Conservation (phyloP, 805 yeast genomes). For the Isabelozyma gotoi region DNA sequence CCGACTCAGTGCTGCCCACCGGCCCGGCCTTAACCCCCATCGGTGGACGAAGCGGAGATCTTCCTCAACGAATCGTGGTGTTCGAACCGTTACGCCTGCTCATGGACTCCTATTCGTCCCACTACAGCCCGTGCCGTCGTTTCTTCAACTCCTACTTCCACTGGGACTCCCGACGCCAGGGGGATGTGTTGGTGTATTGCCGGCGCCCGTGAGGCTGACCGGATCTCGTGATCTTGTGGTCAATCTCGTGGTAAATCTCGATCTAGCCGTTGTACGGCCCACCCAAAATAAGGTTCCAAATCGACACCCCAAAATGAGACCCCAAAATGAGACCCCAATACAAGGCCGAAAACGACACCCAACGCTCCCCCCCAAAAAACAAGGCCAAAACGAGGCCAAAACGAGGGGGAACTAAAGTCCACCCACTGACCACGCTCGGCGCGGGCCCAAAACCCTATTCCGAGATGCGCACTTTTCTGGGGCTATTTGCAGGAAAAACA, state of each 20-base stretch:
- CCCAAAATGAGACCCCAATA: too few relatives aligned
- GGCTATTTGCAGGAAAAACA: background rate
- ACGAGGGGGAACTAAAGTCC: too few relatives aligned
- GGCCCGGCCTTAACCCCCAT: background rate
- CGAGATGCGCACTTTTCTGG: background rate
- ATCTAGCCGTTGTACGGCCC: too few relatives aligned
- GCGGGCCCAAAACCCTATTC: background rate
- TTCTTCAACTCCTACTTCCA: constrained; percentile 80
- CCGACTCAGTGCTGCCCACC: too few relatives aligned
- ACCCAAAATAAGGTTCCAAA: too few relatives aligned
- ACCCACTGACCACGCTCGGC: too few relatives aligned
- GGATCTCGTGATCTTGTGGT: too few relatives aligned
- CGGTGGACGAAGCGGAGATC: background rate
- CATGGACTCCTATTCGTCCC: constrained; percentile 38
- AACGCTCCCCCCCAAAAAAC: too few relatives aligned
- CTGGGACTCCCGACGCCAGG: constrained; percentile 80
- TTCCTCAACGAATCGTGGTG: constrained; percentile 67
- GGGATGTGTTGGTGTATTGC: constrained; percentile 73
- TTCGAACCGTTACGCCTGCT: constrained; percentile 62
- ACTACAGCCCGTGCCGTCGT: constrained; percentile 48
- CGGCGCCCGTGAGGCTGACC: constrained; percentile 2
- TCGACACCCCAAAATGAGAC: too few relatives aligned
- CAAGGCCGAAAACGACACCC: too few relatives aligned
- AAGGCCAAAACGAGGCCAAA: too few relatives aligned
- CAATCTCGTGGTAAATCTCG: too few relatives aligned